Conservation (phyloP, 2,329 filamentous ascomycete species). For the Zymoseptoria passerinii region DNA sequence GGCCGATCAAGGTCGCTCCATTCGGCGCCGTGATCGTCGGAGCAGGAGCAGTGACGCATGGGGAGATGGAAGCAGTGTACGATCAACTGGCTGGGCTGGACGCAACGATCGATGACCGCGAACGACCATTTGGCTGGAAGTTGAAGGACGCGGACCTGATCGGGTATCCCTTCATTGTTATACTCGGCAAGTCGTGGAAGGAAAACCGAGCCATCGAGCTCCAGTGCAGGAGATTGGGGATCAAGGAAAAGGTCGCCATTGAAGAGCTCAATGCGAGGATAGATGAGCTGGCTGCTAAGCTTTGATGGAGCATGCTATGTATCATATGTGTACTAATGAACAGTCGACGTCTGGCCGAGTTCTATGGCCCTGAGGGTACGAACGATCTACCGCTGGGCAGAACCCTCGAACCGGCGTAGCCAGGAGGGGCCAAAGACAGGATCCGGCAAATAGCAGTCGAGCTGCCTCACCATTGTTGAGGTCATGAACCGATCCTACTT, state of each 20-base stretch:
- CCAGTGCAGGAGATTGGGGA: slow-evolving; percentile 61
- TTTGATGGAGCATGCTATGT: slow-evolving; percentile 6
- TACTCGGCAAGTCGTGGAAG: slow-evolving; percentile 67
- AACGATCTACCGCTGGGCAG: neutral
- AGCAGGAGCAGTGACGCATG: slow-evolving; percentile 6
- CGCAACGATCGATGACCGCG: slow-evolving; percentile 62
- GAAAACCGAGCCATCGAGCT: slow-evolving; percentile 56
- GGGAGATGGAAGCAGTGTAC: slow-evolving; percentile 44
- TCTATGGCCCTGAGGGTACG: neutral
- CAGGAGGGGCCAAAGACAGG: neutral
- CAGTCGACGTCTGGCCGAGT: neutral
- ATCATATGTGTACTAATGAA: neutral
- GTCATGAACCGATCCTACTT: too few relatives aligned
- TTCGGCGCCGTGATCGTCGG: slow-evolving; percentile 66
- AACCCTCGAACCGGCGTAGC: too few relatives aligned
- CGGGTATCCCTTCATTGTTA: slow-evolving; percentile 75
- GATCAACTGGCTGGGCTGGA: slow-evolving; percentile 47
- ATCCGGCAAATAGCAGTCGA: neutral
- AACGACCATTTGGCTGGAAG: slow-evolving; percentile 68
- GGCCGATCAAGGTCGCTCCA: slow-evolving; percentile 80
- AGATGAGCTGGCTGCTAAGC: slow-evolving; percentile 8
- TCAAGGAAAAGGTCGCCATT: slow-evolving; percentile 42
- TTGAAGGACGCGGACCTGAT: slow-evolving; percentile 81
- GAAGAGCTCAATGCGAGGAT: slow-evolving; percentile 10
- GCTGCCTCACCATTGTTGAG: neutral